Conservation (phyloP, 2,329 filamentous ascomycete genomes). For the Cladophialophora psammophila region DNA sequence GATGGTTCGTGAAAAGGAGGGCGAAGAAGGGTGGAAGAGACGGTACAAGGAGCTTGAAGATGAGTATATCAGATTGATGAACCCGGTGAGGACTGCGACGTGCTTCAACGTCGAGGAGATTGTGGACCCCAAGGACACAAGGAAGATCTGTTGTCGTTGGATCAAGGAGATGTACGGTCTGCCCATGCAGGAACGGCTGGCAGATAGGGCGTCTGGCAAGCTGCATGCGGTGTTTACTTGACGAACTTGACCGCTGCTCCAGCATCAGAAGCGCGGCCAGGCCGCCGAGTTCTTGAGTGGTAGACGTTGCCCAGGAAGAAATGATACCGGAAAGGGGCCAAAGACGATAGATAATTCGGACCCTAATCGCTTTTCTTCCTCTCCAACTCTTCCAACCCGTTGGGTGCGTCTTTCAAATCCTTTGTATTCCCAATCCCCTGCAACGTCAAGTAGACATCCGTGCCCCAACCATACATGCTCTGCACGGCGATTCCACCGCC, state of each 20-base stretch:
- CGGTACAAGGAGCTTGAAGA: conserved; percentile 65
- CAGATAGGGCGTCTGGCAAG: conserved; percentile 51
- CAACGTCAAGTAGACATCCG: conserved; percentile 70
- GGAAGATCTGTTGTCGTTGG: conserved; percentile 64
- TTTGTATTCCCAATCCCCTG: conserved; percentile 64
- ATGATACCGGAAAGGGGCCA: not conserved
- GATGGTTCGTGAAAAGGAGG: conserved; percentile 56
- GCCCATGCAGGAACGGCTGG: conserved; percentile 59
- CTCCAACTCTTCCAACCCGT: conserved; percentile 27
- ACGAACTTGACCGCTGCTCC: not conserved
- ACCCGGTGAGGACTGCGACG: conserved; percentile 69
- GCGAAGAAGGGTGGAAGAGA: conserved; percentile 60
- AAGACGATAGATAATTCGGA: not conserved
- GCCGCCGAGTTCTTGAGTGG: not conserved
- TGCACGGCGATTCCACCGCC: conserved; percentile 95
- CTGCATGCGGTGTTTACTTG: conserved; percentile 51
- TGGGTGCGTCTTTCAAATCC: conserved; percentile 27
- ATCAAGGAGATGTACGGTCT: conserved; percentile 61
- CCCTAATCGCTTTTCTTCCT: not conserved
- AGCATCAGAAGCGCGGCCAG: not conserved
- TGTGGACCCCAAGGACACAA: conserved; percentile 67
- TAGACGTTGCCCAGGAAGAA: not conserved
- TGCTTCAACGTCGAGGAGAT: conserved; percentile 71
- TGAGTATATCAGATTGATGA: conserved; percentile 69
- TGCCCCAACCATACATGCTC: conserved; percentile 92